These are phyloP conservation scores for Dipteronia sinensis DNA, from an alignment of 345 rosid species.

Conservation along the genomic window DNA sequence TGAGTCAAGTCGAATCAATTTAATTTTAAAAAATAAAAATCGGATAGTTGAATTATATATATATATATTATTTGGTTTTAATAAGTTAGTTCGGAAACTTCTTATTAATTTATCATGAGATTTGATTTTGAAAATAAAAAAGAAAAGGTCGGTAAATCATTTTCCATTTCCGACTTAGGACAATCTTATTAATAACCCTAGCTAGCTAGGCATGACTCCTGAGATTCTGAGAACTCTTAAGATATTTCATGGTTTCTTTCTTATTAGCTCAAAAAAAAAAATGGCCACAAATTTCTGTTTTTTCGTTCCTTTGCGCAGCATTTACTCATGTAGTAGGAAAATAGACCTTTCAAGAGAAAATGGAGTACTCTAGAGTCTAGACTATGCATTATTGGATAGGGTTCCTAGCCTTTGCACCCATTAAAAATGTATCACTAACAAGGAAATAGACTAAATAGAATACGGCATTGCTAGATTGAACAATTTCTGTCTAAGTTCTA, in stretches of 20 bases:
- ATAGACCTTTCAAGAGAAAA: neutral
- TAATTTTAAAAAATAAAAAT: too few relatives aligned
- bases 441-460: neutral
- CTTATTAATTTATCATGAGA: too few relatives aligned
- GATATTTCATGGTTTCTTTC: neutral
- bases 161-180: neutral
- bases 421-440: neutral
- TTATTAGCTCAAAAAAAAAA: neutral
- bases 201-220: neutral
- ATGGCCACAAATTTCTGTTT: neutral
- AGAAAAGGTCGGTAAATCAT: neutral
- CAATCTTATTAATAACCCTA: neutral
- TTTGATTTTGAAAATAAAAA: too few relatives aligned
- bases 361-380: neutral
- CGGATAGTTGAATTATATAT: too few relatives aligned
- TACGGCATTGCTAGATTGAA: neutral
- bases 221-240: neutral
- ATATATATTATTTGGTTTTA: too few relatives aligned
- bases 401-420: neutral
- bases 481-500: neutral
- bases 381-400: neutral
- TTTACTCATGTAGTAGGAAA: neutral
- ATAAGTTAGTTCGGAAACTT: too few relatives aligned
- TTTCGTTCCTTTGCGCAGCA: neutral
- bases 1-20: too few relatives aligned